Percentiles rank a stretch among this genome's conserved stretches.
Conservation (phyloP, 169 alveolate genomes). For the Perkinsus marinus region DNA sequence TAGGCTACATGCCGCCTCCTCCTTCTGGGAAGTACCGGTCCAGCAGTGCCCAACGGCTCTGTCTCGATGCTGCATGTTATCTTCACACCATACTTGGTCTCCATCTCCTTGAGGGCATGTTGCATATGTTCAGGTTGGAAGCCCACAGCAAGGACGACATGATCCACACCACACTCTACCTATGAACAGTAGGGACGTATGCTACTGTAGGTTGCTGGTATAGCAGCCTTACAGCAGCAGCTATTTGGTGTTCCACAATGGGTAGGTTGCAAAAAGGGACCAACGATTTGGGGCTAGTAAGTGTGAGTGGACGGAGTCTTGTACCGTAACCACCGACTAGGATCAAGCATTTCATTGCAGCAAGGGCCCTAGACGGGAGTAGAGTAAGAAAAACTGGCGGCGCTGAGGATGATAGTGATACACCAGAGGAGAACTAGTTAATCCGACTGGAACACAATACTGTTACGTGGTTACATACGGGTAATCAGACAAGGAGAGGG, state of each 20-base stretch:
- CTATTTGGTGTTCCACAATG: slow-evolving; percentile 71
- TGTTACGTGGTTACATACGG: too few species aligned
- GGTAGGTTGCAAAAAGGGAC: slow-evolving; percentile 90
- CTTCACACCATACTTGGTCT: slow-evolving; percentile 64
- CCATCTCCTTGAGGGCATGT: slow-evolving; percentile 46
- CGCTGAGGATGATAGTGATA: too few species aligned
- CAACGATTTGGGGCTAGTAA: slow-evolving; percentile 87
- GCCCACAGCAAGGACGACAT: slow-evolving; percentile 72
- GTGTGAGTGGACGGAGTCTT: slow-evolving; percentile 91
- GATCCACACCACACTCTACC: slow-evolving; percentile 16
- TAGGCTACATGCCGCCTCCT: too few species aligned
- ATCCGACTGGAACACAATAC: too few species aligned
- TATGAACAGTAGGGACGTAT: too few species aligned
- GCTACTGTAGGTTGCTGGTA: too few species aligned
- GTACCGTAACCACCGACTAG: slow-evolving; percentile 98
- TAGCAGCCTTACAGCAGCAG: slow-evolving; percentile 7
- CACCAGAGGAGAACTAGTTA: too few species aligned
- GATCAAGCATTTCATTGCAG: slow-evolving; percentile 86
- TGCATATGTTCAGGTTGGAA: slow-evolving; percentile 59
- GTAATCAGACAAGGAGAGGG: too few species aligned
- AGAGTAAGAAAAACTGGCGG: too few species aligned
- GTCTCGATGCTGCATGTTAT: slow-evolving; percentile 81
- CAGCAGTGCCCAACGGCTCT: slow-evolving; percentile 92
- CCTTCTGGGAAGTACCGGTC: slow-evolving; percentile 39
- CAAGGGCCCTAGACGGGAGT: too few species aligned